These are phyloP conservation scores for Fusarium metavorans DNA, from an alignment of 2,329 filamentous ascomycete species.

Conservation along the genomic window DNA sequence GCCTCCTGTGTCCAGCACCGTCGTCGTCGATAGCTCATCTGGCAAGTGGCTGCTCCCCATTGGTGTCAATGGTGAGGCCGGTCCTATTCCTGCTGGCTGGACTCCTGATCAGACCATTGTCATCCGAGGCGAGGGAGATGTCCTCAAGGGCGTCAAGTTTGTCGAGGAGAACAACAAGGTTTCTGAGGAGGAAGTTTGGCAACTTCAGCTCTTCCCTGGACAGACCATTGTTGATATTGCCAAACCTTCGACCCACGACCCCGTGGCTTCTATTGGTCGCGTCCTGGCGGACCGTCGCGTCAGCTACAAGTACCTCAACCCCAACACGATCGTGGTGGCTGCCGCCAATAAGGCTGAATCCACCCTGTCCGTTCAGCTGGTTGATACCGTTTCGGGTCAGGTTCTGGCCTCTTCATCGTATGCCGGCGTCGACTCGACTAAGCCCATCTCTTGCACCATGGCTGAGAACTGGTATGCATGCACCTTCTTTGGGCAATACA, in stretches of 20 bases:
- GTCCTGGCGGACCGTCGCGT: conserved; percentile 94
- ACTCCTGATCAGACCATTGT: conserved; percentile 67
- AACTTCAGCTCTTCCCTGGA: conserved; percentile 73
- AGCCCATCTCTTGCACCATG: conserved; percentile 81
- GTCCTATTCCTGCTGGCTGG: conserved; percentile 58
- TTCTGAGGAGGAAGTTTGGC: conserved; percentile 72
- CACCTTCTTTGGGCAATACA: conserved; percentile 76
- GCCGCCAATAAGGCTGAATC: conserved; percentile 69
- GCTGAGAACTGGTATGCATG: conserved; percentile 98
- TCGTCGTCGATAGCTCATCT: conserved; percentile 63
- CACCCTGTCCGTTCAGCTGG: conserved; percentile 78
- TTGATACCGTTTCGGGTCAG: conserved; percentile 89
- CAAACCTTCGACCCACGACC: conserved; percentile 79
- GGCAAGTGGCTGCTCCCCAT: conserved; percentile 68
- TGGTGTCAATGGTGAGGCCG: conserved; percentile 61
- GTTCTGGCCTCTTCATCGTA: conserved; percentile 80
- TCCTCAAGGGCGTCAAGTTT: conserved; percentile 68
- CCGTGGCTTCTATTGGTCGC: conserved; percentile 93
- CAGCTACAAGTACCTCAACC: conserved; percentile 96
- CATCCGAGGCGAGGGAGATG: conserved; percentile 60
- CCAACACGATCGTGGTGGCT: conserved; percentile 84
- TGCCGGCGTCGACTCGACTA: conserved; percentile 77
- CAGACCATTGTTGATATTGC: conserved; percentile 78
- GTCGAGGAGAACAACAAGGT: conserved; percentile 55
- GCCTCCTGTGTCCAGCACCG: conserved; percentile 55